Evolutionary conservation across 805 yeast species (phyloP), one percentile per base, ranked within the genome.

Genomic region (Candida loeiensis): DNA sequence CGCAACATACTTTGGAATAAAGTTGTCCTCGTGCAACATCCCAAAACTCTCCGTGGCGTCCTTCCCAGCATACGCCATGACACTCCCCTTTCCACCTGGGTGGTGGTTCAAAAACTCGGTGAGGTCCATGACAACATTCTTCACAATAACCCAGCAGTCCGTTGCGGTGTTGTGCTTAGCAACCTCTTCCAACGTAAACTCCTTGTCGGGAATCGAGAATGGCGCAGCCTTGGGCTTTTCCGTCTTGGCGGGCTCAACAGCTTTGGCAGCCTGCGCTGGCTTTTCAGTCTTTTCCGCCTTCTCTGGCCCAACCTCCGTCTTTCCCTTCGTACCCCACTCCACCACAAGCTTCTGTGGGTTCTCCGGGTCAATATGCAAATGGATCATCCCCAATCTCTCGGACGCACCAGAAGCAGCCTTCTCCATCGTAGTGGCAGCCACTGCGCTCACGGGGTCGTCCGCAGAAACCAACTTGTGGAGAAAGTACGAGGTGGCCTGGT

Each of bases 21-120:
- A 77, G 36, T 64, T 64, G 46, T 79, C 84, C 41, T 77, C 79
- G 51, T 79, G 84, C 39, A 78, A 58, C 77, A 72, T 69, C 30
- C 62, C 76, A 48, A 71, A 72, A 37, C 71, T 69, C 41, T 70
- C 75, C 2, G 75, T 71, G 4, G 77, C 76, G 46, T 70, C 76
- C 45, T 60, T 66, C 1, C 77, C 76, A 6, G 77, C 80, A 47
- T 62, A 63, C 24, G 57, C 59, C 39, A 73, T 50, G 26, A 77
- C 64, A 13, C 72, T 65, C 11, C 51, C 47, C 34, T 50, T 55
- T 6, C 86, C 86, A 19, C 86, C 86, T 5, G 86, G 86, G 48
- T 71, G 79, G 45, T 66, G 60, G 12, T 53, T 45, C 43, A 74
- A 54, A 46, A 76, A 76, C 11, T 63, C 46, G 0, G 79, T 69